Evolutionary conservation across 75 land plant species (phyloP).

Genomic region (Sequoiadendron giganteum): DNA sequence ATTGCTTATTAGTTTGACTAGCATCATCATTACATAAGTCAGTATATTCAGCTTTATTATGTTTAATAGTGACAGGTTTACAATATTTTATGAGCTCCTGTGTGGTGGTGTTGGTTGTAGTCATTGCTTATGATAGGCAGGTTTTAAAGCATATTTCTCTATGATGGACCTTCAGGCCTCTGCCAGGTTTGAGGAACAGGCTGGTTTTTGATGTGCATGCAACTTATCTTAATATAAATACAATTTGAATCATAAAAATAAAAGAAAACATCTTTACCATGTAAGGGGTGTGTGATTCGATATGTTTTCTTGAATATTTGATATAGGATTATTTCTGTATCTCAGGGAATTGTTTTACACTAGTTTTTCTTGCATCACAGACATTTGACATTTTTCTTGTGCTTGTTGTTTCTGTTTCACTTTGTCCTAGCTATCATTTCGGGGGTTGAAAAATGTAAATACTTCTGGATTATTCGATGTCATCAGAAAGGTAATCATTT

Average conservation of each 20-base stretch:
- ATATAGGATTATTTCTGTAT: not conserved
- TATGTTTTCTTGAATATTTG: not conserved
- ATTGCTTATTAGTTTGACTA: not conserved
- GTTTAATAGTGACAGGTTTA: not conserved
- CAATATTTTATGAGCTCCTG: not conserved
- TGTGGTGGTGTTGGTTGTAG: not conserved
- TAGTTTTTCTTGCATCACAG: not conserved
- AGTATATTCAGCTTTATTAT: not conserved
- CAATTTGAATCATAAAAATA: not conserved
- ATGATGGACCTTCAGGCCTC: not conserved
- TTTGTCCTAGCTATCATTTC: slow-evolving; percentile 25
- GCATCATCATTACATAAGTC: not conserved
- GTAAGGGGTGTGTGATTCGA: not conserved
- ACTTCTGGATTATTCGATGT: slow-evolving; percentile 14
- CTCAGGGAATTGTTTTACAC: not conserved
- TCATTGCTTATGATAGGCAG: not conserved
- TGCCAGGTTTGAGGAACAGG: not conserved
- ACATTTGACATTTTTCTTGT: not conserved
- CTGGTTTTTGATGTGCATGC: not conserved
- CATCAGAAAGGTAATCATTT: slow-evolving; percentile 20
- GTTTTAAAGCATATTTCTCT: not conserved
- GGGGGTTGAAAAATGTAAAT: not conserved
- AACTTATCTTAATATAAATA: not conserved
- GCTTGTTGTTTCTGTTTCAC: not conserved
- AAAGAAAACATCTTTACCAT: no score